A percentile compares a stretch with the other conserved stretches of the same genome.
phyloP scores from a whole-genome alignment of 192 early-diverging fungal species.

The Pilaira anomala region DNA sequence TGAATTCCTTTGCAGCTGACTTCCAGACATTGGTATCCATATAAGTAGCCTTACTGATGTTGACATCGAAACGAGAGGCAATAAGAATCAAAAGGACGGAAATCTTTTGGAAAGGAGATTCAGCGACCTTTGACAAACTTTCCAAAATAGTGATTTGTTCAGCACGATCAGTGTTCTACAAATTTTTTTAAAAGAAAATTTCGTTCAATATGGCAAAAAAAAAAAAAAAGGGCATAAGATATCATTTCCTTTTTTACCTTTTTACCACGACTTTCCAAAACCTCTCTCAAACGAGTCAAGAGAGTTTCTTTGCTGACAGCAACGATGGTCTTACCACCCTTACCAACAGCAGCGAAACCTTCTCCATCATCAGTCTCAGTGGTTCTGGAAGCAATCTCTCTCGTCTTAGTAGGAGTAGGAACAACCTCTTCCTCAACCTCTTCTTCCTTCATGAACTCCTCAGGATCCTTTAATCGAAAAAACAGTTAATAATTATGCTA shows the following conservation, averaged over 20 bases:
- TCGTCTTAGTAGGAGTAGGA: constrained; percentile 18
- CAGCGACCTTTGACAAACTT: constrained; percentile 56
- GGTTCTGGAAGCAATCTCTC: background rate
- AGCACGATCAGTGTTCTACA: constrained; percentile 81
- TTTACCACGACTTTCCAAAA: constrained; percentile 86
- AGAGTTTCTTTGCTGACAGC: constrained; percentile 68
- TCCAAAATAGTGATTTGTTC: constrained; percentile 71
- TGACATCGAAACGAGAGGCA: constrained; percentile 86
- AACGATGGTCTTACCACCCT: constrained; percentile 58
- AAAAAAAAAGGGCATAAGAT: constrained; percentile 7
- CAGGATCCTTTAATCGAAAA: constrained; percentile 36
- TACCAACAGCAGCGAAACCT: constrained; percentile 68
- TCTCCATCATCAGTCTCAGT: constrained; percentile 46
- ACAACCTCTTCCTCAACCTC: constrained; percentile 2
- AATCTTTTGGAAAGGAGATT: constrained; percentile 74
- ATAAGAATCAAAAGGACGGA: constrained; percentile 84
- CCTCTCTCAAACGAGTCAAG: constrained; percentile 77
- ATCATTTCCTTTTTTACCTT: constrained; percentile 49
- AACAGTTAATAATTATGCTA: constrained; percentile 11
- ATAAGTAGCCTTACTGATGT: constrained; percentile 58
- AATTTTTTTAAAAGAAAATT: background rate
- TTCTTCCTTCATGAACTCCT: constrained; percentile 26
- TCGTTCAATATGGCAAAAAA: background rate
- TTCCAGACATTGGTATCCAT: constrained; percentile 84
- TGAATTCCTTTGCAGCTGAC: constrained; percentile 66